A percentile compares a stretch with the other conserved stretches of the same genome.
phyloP scores from a whole-genome alignment of 1,284 basidiomycete species.

The Marasmius oreades region DNA sequence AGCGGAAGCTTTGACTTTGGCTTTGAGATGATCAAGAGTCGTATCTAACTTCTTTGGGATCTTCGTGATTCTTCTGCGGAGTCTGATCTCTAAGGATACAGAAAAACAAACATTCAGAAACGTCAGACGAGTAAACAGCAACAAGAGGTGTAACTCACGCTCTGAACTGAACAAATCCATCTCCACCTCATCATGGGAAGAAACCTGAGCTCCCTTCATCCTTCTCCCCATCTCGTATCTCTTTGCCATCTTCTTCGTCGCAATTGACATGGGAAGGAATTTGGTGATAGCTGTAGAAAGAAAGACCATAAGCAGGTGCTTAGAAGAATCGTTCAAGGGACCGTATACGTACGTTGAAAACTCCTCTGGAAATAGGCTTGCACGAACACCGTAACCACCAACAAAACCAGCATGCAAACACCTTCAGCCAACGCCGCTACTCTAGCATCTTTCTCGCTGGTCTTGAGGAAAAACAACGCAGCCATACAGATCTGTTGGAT shows the following conservation, averaged over 20 bases:
- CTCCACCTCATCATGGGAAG: slow-evolving; percentile 25
- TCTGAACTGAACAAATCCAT: slow-evolving; percentile 40
- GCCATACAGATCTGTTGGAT: slow-evolving; percentile 63
- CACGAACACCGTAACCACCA: slow-evolving; percentile 49
- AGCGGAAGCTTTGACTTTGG: slow-evolving; percentile 15
- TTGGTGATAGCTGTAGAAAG: slow-evolving; percentile 40
- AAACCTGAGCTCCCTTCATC: slow-evolving; percentile 17
- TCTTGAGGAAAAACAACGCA: slow-evolving; percentile 66
- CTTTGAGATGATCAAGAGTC: slow-evolving; percentile 24
- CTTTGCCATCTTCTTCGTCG: slow-evolving; percentile 47
- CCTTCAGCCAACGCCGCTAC: slow-evolving; percentile 47
- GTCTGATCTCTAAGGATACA: slow-evolving; percentile 16
- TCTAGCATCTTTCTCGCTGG: slow-evolving; percentile 22
- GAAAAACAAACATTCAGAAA: slow-evolving; percentile 10
- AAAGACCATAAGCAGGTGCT: background rate
- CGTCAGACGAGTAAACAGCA: background rate
- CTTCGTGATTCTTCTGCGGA: slow-evolving; percentile 28
- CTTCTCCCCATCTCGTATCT: slow-evolving; percentile 31
- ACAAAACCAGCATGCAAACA: slow-evolving; percentile 59
- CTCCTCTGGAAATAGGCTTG: slow-evolving; percentile 38
- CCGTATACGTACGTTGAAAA: slow-evolving; percentile 32
- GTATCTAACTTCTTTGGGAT: slow-evolving; percentile 27
- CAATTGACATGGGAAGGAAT: slow-evolving; percentile 60
- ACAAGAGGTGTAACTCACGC: slow-evolving; percentile 25
- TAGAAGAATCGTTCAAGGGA: background rate